These are phyloP conservation scores for Fomes fomentarius DNA, from an alignment of 1,284 basidiomycete species.

Conservation along the genomic window DNA sequence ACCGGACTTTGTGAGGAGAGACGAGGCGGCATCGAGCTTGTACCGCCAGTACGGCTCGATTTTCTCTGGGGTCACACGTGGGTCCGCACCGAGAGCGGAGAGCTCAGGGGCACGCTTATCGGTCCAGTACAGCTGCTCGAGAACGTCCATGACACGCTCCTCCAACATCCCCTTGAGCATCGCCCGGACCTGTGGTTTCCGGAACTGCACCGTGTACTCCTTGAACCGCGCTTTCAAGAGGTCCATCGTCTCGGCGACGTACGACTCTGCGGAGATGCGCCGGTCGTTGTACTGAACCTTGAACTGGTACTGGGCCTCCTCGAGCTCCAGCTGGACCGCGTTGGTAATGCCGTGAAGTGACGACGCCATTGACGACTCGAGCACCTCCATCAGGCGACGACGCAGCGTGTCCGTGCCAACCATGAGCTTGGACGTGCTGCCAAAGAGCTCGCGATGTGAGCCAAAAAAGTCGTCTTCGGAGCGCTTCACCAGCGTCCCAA, in stretches of 20 bases:
- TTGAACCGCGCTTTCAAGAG: slow-evolving; percentile 91
- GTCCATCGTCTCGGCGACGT: slow-evolving; percentile 97
- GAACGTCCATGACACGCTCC: slow-evolving; percentile 95
- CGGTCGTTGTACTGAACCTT: slow-evolving; percentile 99
- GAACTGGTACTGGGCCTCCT: slow-evolving; percentile 98
- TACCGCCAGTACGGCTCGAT: slow-evolving; percentile 94
- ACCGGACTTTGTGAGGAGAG: slow-evolving; percentile 93
- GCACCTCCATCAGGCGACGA: slow-evolving; percentile 90
- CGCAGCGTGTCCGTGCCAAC: slow-evolving; percentile 91
- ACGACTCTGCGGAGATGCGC: slow-evolving; percentile 92
- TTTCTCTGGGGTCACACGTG: slow-evolving; percentile 73
- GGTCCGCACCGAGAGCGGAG: slow-evolving; percentile 70
- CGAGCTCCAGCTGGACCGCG: slow-evolving; percentile 94
- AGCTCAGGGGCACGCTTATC: slow-evolving; percentile 87
- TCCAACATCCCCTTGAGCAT: slow-evolving; percentile 93
- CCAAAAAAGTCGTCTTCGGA: slow-evolving; percentile 87
- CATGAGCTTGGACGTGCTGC: slow-evolving; percentile 73
- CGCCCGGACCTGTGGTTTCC: slow-evolving; percentile 86
- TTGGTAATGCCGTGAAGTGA: slow-evolving; percentile 96
- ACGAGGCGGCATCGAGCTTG: slow-evolving; percentile 92
- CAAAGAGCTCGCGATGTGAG: slow-evolving; percentile 73
- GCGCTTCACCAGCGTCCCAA: slow-evolving; percentile 58
- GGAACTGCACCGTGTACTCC: slow-evolving; percentile 84
- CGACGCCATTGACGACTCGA: slow-evolving; percentile 97
- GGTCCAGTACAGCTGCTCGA: slow-evolving; percentile 97